A percentile compares a stretch with the other conserved stretches of the same genome.
Conservation (phyloP, 1,284 basidiomycete species). For the Schizophyllum commune region DNA sequence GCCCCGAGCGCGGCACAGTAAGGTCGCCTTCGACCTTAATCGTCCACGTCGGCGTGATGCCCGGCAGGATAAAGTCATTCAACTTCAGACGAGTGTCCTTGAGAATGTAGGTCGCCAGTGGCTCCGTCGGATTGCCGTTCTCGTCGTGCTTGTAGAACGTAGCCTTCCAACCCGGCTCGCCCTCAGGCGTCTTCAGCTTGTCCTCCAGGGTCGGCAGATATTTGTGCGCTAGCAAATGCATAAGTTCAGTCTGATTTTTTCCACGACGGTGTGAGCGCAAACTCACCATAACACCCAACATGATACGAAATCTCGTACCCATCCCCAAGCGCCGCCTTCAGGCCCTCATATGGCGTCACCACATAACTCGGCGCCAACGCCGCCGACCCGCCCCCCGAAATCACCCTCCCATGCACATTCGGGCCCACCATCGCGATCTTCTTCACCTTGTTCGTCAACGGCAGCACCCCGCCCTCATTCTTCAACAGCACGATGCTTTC, state of each 20-base stretch:
- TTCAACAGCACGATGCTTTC: conserved; percentile 67
- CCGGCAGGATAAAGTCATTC: conserved; percentile 55
- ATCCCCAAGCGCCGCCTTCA: conserved; percentile 37
- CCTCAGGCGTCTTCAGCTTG: conserved; percentile 37
- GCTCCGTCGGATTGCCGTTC: conserved; percentile 32
- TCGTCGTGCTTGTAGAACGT: conserved; percentile 52
- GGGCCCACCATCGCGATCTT: conserved; percentile 70
- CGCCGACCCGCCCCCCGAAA: conserved; percentile 73
- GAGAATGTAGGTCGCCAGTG: conserved; percentile 42
- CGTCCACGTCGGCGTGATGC: conserved; percentile 41
- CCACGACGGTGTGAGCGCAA: not conserved
- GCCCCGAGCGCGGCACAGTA: conserved; percentile 29
- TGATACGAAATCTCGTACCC: conserved; percentile 41
- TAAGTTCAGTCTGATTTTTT: not conserved
- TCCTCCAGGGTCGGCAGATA: conserved; percentile 56
- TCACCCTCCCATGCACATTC: conserved; percentile 55
- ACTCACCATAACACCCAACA: conserved; percentile 54
- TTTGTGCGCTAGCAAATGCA: conserved; percentile 40
- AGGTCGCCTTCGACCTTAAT: conserved; percentile 42
- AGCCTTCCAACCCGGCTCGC: conserved; percentile 53
- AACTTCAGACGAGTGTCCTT: conserved; percentile 57
- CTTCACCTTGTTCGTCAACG: conserved; percentile 41
- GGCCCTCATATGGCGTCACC: conserved; percentile 54
- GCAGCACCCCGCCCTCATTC: conserved; percentile 52
- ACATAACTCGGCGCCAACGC: conserved; percentile 65